A percentile compares a stretch with the other conserved stretches of the same genome.
Conservation (phyloP, 2,329 filamentous ascomycete species). For the Colletotrichum sp. region DNA sequence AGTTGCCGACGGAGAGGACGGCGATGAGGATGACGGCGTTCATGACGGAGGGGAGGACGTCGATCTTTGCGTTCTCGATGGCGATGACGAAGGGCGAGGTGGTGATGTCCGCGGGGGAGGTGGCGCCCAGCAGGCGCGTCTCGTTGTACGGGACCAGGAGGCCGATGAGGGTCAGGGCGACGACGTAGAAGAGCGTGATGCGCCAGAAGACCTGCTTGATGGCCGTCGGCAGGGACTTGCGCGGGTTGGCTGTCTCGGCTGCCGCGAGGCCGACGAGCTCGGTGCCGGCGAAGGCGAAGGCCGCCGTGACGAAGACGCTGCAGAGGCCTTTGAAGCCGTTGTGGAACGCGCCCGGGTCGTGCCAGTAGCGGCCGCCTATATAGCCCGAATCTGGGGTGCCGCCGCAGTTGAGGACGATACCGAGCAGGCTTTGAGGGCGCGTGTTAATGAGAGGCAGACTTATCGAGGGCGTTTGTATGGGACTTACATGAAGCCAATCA, state of each 20-base stretch:
- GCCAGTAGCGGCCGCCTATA: constrained; percentile 81
- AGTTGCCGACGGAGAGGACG: constrained; percentile 90
- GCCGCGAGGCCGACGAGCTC: constrained; percentile 79
- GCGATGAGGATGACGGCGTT: constrained; percentile 94
- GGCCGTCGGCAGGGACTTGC: constrained; percentile 82
- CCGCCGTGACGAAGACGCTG: constrained; percentile 77
- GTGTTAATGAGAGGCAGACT: not conserved
- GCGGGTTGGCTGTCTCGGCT: constrained; percentile 79
- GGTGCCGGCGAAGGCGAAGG: constrained; percentile 78
- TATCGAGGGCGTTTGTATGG: constrained; percentile 17
- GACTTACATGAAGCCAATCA: constrained; percentile 86
- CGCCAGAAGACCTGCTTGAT: constrained; percentile 97
- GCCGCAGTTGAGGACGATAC: constrained; percentile 84
- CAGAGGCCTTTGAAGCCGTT: constrained; percentile 86
- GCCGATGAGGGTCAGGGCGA: constrained; percentile 81
- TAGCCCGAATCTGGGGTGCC: constrained; percentile 77
- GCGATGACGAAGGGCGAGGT: constrained; percentile 95
- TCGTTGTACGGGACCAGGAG: constrained; percentile 81
- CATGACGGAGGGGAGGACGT: constrained; percentile 84
- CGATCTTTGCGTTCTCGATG: constrained; percentile 83
- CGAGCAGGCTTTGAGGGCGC: constrained; percentile 67
- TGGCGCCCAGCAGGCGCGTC: constrained; percentile 61
- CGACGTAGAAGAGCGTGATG: constrained; percentile 88
- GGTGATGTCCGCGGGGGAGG: constrained; percentile 58
- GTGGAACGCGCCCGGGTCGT: constrained; percentile 81